Base-by-base conservation (phyloP, 169 alveolate genomes). In the Neospora caninum region DNA sequence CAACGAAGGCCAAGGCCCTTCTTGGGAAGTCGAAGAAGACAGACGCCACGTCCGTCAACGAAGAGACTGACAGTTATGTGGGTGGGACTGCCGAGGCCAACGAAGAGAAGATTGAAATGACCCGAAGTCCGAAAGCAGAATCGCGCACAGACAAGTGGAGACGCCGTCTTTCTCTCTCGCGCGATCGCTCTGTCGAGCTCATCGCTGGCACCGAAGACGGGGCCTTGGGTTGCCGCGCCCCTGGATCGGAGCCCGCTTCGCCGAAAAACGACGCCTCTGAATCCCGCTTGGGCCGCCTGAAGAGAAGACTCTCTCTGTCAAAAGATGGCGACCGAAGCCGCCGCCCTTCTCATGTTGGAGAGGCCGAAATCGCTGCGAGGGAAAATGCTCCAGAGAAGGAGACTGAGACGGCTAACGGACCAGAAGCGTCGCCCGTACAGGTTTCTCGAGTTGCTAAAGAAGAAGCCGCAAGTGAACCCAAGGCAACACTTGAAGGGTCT, bases 111-210 rank as follows among this genome's bases (percentile, higher is more conserved):
- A 43, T 18, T 7, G 29, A 16, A n/a, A 9, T 38, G 9, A 16
- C 86, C 31, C 7, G 13, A 10, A 78, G 43, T n/a, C 39, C 86
- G n/a, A 36, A 38, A 43, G 49, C 39, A n/a, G 45, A n/a, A 43
- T 38, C 45, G 39, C 45, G 86, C 49, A 29, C 69, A 16, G 64
- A 42, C 67, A 22, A 31, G 42, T 43, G 69, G 69, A 22, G 38
- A 27, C 89, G 53, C 38, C 89, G 89, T 42, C 89, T 82, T 1
- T 43, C 53, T 29, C 67, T 39, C 13, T 82, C 89, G 89, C n/a
- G 89, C 18, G 53, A 42, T 18, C 69, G 69, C 49, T 78, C 86
- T 20, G 86, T n/a, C 45, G 49, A 38, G 86, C 86, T 43, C 45
- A 0, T 34, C 38, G 22, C 38, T 69, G 82, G n/a, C 82, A 34